A percentile compares a stretch with the other conserved stretches of the same genome.
Evolutionary conservation across 1,139 yeast genomes (phyloP).

Genomic region (Zygosaccharomyces sapae): DNA sequence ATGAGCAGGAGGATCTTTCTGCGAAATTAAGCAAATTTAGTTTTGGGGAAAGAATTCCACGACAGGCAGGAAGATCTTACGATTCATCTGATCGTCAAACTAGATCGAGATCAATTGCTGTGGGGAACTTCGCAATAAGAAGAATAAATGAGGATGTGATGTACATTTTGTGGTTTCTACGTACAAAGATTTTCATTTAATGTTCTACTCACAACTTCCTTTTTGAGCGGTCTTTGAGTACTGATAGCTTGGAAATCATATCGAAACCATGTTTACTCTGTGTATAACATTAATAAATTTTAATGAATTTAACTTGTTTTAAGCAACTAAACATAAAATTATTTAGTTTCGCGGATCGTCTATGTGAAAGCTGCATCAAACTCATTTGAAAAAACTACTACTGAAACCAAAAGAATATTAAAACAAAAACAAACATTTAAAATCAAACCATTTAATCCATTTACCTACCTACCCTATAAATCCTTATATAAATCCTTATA

Average conservation of each 20-base stretch:
- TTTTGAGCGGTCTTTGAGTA: too few relatives aligned
- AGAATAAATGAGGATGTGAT: neutral
- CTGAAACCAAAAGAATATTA: neutral
- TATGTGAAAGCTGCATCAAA: neutral
- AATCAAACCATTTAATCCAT: neutral
- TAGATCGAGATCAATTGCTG: constrained; percentile 5
- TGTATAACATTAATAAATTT: neutral
- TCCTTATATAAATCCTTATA: neutral
- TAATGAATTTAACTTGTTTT: neutral
- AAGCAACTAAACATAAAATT: neutral
- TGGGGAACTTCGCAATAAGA: constrained; percentile 3
- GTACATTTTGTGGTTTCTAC: too few relatives aligned
- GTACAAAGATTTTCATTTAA: too few relatives aligned
- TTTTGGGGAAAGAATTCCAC: constrained; percentile 2
- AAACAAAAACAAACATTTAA: too few relatives aligned
- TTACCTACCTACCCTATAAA: neutral
- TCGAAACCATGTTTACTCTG: neutral
- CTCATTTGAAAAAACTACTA: neutral
- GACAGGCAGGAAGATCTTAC: neutral
- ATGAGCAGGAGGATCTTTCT: neutral
- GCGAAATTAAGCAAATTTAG: constrained; percentile 3
- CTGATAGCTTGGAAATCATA: neutral
- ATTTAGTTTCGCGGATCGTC: neutral
- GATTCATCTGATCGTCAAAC: neutral
- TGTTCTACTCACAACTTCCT: too few relatives aligned